Evolutionary conservation across 169 alveolate species (phyloP).

Genomic region (Eimeria praecox): DNA sequence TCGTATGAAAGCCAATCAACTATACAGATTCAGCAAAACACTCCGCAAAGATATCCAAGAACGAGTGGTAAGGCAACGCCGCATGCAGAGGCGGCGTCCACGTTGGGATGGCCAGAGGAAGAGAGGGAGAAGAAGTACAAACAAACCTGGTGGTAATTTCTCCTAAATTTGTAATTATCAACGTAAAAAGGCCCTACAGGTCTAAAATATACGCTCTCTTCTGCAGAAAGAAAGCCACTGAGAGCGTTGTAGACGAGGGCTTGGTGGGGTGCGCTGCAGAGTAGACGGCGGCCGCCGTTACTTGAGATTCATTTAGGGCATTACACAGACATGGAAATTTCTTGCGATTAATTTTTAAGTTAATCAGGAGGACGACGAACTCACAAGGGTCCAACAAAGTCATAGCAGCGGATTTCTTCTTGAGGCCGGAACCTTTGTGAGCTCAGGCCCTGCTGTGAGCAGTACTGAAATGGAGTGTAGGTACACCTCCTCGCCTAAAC

Average conservation of each 20-base stretch:
- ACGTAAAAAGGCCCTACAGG: not conserved
- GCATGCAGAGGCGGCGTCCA: constrained; percentile 67
- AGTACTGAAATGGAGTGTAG: constrained; percentile 4
- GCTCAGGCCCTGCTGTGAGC: not conserved
- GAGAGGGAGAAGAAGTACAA: not conserved
- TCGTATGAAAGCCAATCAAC: not conserved
- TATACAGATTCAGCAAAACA: not conserved
- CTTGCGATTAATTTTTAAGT: not conserved
- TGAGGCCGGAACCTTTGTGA: not conserved
- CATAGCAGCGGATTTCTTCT: not conserved
- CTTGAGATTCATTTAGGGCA: not conserved
- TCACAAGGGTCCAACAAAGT: not conserved
- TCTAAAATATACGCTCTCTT: not conserved
- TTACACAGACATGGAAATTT: not conserved
- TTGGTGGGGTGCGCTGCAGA: constrained; percentile 67
- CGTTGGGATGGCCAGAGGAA: constrained; percentile 4
- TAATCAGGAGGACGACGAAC: not conserved
- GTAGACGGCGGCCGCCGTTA: constrained; percentile 58
- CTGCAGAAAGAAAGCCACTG: not conserved
- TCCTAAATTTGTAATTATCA: not conserved
- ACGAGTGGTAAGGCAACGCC: not conserved
- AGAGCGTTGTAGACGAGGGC: constrained; percentile 31
- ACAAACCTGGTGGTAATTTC: not conserved
- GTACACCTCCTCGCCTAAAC: not conserved
- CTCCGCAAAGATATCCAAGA: not conserved